Evolutionary conservation across 2,329 filamentous ascomycete genomes (phyloP).

Genomic region (Cytospora leucostoma): DNA sequence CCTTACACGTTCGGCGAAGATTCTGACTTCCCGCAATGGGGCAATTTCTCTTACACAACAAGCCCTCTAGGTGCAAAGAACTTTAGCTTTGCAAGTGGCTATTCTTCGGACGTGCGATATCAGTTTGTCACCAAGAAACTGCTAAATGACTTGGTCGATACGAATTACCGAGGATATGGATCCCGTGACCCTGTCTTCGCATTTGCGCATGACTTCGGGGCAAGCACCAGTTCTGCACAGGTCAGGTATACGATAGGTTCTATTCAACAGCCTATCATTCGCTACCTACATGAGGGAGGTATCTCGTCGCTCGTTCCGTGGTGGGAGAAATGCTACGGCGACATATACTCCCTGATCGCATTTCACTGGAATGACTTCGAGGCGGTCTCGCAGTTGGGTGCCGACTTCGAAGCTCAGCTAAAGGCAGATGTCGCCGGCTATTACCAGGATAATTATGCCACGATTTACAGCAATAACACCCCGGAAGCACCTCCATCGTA

Average conservation of each 20-base stretch:
- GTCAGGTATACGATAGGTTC: constrained; percentile 73
- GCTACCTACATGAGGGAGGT: constrained; percentile 72
- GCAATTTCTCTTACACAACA: constrained; percentile 31
- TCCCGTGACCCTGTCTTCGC: constrained; percentile 78
- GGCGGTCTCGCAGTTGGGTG: constrained; percentile 47
- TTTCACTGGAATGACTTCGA: constrained; percentile 75
- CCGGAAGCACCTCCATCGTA: background rate
- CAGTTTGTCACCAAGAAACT: constrained; percentile 65
- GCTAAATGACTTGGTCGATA: constrained; percentile 66
- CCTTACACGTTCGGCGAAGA: constrained; percentile 27
- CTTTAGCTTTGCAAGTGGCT: constrained; percentile 57
- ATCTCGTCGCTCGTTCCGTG: constrained; percentile 73
- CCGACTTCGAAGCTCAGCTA: constrained; percentile 25
- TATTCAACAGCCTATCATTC: constrained; percentile 73
- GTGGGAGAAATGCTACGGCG: constrained; percentile 72
- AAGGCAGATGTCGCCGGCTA: constrained; percentile 22
- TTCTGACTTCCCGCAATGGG: constrained; percentile 55
- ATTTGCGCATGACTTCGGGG: constrained; percentile 56
- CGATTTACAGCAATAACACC: constrained; percentile 1
- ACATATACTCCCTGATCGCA: constrained; percentile 59
- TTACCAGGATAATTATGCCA: constrained; percentile 12
- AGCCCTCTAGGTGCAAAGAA: constrained; percentile 18
- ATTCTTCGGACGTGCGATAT: constrained; percentile 62
- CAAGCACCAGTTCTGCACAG: constrained; percentile 44
- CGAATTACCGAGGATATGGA: constrained; percentile 65